Conservation (phyloP, 2,329 filamentous ascomycete species). For the Nigrograna mackinnonii region DNA sequence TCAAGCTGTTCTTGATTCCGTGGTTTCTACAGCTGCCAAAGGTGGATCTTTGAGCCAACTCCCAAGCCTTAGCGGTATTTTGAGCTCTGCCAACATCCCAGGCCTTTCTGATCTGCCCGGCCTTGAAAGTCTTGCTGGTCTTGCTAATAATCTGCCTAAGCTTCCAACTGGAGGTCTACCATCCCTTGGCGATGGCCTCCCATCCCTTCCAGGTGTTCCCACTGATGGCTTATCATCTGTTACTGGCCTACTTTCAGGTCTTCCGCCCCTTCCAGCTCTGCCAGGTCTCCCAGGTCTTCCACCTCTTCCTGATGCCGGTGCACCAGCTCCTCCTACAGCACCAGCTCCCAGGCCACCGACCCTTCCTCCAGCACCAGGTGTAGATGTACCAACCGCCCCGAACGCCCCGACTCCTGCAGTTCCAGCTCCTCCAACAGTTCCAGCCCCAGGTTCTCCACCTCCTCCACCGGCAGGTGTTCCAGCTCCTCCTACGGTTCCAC, state of each 20-base stretch:
- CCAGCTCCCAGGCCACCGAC: not conserved
- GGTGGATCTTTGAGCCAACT: too few relatives aligned
- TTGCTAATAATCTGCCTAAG: too few relatives aligned
- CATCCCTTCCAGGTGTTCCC: not conserved
- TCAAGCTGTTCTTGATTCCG: too few relatives aligned
- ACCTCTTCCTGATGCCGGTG: not conserved
- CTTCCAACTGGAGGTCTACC: too few relatives aligned
- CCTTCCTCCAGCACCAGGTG: conserved; percentile 1
- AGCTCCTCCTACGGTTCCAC: too few relatives aligned
- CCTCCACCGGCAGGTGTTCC: too few relatives aligned
- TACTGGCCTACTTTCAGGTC: not conserved
- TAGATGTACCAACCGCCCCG: not conserved
- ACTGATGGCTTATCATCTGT: not conserved
- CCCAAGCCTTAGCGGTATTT: too few relatives aligned
- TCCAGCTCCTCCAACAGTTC: conserved; percentile 45
- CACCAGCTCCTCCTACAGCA: not conserved
- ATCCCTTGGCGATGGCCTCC: too few relatives aligned
- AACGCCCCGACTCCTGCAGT: conserved; percentile 1
- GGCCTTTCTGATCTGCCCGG: too few relatives aligned
- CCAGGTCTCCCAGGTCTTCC: conserved; percentile 2
- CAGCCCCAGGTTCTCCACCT: conserved; percentile 41
- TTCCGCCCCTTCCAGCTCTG: not conserved
- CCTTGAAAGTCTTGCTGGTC: too few relatives aligned
- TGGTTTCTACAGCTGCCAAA: too few relatives aligned
- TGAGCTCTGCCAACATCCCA: too few relatives aligned